These are phyloP conservation scores for Serendipita sp. DNA, from an alignment of 1,284 basidiomycete genomes.

Conservation along the genomic window DNA sequence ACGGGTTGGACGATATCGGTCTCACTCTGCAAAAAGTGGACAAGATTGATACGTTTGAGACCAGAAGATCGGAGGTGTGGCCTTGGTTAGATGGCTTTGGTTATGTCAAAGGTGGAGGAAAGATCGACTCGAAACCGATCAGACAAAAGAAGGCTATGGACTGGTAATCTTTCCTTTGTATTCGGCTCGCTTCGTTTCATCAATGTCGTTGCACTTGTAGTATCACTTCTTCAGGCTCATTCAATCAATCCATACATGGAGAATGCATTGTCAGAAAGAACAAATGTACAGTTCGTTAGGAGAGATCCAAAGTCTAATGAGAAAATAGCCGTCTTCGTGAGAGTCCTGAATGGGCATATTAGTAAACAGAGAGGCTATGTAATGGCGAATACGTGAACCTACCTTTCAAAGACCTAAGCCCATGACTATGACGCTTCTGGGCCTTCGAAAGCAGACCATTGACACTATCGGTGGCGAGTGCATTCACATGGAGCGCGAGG, in stretches of 20 bases:
- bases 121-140: conserved; percentile 25
- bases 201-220: too few relatives aligned
- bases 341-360: too few relatives aligned
- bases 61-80: conserved; percentile 60
- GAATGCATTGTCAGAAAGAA: background rate
- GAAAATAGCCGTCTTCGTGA: too few relatives aligned
- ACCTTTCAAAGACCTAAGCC: background rate
- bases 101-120: conserved; percentile 50
- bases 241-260: too few relatives aligned
- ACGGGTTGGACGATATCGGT: conserved; percentile 88
- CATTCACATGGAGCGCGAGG: conserved; percentile 43
- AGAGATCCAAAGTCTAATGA: background rate
- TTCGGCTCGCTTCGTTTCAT: too few relatives aligned
- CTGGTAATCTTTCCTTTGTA: conserved; percentile 19
- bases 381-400: background rate
- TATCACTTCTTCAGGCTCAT: too few relatives aligned
- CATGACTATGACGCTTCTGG: background rate
- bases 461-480: conserved; percentile 13
- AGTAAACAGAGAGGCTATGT: background rate
- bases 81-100: conserved; percentile 92
- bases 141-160: conserved; percentile 23
- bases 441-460: background rate
- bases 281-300: background rate
- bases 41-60: conserved; percentile 64
- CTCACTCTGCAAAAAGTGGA: conserved; percentile 70